Percentiles rank a stretch among this genome's conserved stretches.
phyloP scores from a whole-genome alignment of 768 basidiomycete genomes.

The Thelephora aurantiotincta region DNA sequence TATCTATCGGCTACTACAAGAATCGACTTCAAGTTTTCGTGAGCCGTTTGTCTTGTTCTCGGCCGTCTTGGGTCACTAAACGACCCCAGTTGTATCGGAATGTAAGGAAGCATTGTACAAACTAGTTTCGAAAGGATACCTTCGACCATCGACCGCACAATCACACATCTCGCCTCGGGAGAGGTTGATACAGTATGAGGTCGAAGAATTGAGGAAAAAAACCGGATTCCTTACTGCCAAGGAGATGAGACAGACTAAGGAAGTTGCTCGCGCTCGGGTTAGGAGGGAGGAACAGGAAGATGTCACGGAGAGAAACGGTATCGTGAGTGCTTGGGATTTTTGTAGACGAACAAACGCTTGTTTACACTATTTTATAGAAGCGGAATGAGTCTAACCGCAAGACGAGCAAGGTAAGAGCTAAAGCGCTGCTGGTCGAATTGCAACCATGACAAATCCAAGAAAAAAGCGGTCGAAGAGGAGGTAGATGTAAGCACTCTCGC shows the following conservation, averaged over 20 bases:
- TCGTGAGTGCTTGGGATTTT: conserved; percentile 36
- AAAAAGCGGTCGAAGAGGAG: conserved; percentile 36
- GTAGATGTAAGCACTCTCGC: conserved; percentile 40
- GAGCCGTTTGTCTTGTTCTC: neutral
- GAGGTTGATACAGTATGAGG: conserved; percentile 67
- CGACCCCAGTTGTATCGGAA: too few relatives aligned
- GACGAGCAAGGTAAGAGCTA: conserved; percentile 34
- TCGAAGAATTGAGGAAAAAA: conserved; percentile 63
- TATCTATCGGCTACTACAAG: conserved; percentile 33
- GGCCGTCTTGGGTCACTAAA: neutral
- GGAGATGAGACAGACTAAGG: conserved; percentile 60
- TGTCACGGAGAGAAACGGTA: conserved; percentile 45
- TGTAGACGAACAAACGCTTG: conserved; percentile 2
- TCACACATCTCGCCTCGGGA: conserved; percentile 74
- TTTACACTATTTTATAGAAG: conserved; percentile 31
- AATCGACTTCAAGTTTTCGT: too few relatives aligned
- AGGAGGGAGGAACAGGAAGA: conserved; percentile 54
- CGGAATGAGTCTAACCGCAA: conserved; percentile 43
- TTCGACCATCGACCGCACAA: conserved; percentile 66
- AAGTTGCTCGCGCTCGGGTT: conserved; percentile 45
- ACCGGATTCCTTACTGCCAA: conserved; percentile 69
- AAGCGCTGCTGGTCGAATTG: neutral
- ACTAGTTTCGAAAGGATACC: conserved; percentile 58
- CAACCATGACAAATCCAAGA: conserved; percentile 16
- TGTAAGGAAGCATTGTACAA: conserved; percentile 53